Evolutionary conservation across 441 rosid species (phyloP), one percentile per base, ranked within the genome.

Genomic region (Iberis amara): DNA sequence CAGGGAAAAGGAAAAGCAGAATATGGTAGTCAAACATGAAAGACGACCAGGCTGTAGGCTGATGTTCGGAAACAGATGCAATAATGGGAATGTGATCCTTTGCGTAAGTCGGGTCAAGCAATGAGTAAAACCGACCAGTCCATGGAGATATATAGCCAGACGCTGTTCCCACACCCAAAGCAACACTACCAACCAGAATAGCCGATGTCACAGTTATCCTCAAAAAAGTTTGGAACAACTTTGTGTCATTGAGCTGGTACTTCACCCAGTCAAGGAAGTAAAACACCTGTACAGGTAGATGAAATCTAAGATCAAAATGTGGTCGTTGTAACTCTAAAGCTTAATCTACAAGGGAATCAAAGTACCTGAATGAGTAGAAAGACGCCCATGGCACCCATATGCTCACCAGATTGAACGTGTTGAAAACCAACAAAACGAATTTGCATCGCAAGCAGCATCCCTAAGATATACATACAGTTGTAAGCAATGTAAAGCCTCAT

Each of bases 51-150:
- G 99, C 99, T 0, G 99, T 92, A 41, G 99, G 99, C 71, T 92
- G 99, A 80, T 92, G 99, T 82, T 92, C 97, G 12, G 99, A 92
- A 45, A 92, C 99, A 51, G 99, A 92, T 11, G 99, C 99, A 66
- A 89, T 92, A 38, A 89, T 92, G 36, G 99, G 99, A 52, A 89
- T 92, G 59, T 89, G 92, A 76, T 83, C 97, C 76, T 92, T 92
- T 1, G 99, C 97, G 2, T 92, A 91, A 4, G 99, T 92, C 2
- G 99, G 99, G 62, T 92, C 99, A 68, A 89, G 80, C 67, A 89
- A 70, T 35, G 97, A 92, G 75, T 92, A 92, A 64, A 92, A 89
- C 8, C 99, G 76, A 54, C 99, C 99, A 3, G 99, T 86, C 99
- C 99, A 92, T 0, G 99, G 99, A 62, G 95, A 89, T 71, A 92